Evolutionary conservation across 2,329 filamentous ascomycete genomes (phyloP), one percentile per base, ranked within the genome.

Genomic region (Aureobasidium pullulans): DNA sequence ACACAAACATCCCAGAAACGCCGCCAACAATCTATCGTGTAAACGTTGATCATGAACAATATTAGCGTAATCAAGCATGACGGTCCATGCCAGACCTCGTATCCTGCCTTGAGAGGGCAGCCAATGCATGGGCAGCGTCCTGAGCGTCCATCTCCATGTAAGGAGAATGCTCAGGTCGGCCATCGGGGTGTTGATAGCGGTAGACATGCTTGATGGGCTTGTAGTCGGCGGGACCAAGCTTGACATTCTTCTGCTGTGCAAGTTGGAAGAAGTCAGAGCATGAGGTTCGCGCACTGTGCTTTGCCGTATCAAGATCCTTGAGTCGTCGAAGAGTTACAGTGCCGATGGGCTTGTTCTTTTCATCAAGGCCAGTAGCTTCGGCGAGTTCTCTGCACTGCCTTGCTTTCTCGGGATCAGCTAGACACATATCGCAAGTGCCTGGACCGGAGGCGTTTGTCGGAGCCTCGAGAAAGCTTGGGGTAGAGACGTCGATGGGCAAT

Each of bases 71-170:
- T 39, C 15, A 57, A 56, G 39, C 19, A 19, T 56, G 52, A n/a
- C 52, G 39, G 16, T 44, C 40, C 39, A 31, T 3, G 10, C 52
- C 52, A 39, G 42, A 47, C 11, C 53, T 47, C 8, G 53, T 58
- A n/a, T 58, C 54, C 29, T 58, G 54, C 36, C 49, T 42, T 9
- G 49, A 46, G 4, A 60, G 23, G 13, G 58, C 44, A 16, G 60
- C 53, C 53, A 63, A 50, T n/a, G 62, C 62, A 36, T 63, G 57
- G 19, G 62, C 62, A 7, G 62, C 62, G n/a, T 63, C 62, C 6
- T 57, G 48, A 42, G 57, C 54, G 40, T 63, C 62, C 28, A 63
- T 53, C 11, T 63, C 62, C 60, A 63, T 62, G 3, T 58, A 59
- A 19, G 62, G 62, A 34, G 56, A 57, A 31, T 63, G 62, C 28